Conservation (phyloP, 2,329 filamentous ascomycete species). For the Alternaria sp. region DNA sequence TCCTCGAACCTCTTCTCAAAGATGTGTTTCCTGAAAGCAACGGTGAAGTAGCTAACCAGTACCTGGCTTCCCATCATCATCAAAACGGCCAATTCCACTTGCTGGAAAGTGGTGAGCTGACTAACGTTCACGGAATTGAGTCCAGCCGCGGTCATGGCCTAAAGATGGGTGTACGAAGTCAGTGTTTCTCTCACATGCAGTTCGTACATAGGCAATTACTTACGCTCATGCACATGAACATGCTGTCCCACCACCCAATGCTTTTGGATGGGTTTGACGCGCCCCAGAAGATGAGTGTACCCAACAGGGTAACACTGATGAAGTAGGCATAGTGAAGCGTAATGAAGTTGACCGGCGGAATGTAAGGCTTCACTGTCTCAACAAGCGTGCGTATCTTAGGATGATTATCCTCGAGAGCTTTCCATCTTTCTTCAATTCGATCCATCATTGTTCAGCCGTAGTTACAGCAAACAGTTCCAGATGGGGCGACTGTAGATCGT, state of each 20-base stretch:
- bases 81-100: constrained; percentile 22
- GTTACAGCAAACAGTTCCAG: constrained; percentile 7
- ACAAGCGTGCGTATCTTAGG: constrained; percentile 13
- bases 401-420: constrained; percentile 12
- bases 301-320: constrained; percentile 20
- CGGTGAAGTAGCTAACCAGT: constrained; percentile 27
- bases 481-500: background rate
- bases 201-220: too few relatives aligned
- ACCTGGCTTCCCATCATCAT: constrained; percentile 34
- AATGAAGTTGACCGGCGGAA: constrained; percentile 32
- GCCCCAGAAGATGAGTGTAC: constrained; percentile 30
- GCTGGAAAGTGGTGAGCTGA: constrained; percentile 25
- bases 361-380: constrained; percentile 22
- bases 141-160: constrained; percentile 16
- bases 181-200: too few relatives aligned
- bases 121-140: constrained; percentile 33
- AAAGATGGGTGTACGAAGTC: too few relatives aligned
- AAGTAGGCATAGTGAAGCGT: constrained; percentile 33
- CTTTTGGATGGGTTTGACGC: constrained; percentile 26
- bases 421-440: constrained; percentile 14
- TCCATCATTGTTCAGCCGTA: constrained; percentile 12
- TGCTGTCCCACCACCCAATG: constrained; percentile 30
- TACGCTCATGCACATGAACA: constrained; percentile 28
- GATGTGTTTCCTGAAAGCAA: constrained; percentile 29
- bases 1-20: constrained; percentile 33